Evolutionary conservation across 2,329 filamentous ascomycete genomes (phyloP).

Genomic region (Fusarium sp.): DNA sequence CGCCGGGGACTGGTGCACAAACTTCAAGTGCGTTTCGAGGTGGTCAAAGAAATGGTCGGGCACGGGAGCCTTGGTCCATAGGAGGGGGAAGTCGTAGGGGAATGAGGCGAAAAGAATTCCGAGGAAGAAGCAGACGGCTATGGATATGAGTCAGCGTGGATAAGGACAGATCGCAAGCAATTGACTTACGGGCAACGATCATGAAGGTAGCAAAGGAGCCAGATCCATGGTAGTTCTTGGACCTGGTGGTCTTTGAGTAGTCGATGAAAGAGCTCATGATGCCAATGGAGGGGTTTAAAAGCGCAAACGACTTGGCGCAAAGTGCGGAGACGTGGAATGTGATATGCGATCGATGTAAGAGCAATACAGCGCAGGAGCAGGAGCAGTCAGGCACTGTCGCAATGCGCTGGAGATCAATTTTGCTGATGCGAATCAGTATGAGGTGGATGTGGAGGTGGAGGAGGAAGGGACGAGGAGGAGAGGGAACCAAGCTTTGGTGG

Average conservation of each 20-base stretch:
- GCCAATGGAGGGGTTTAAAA: constrained; percentile 22
- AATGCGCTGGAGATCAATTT: constrained; percentile 16
- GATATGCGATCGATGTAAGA: background rate
- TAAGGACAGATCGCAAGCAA: constrained; percentile 14
- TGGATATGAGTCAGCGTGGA: constrained; percentile 6
- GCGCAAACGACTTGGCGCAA: constrained; percentile 27
- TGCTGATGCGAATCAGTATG: constrained; percentile 12
- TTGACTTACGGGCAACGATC: constrained; percentile 87
- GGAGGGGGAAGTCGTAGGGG: constrained; percentile 93
- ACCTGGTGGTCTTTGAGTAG: constrained; percentile 67
- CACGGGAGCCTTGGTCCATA: constrained; percentile 77
- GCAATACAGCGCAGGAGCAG: constrained; percentile 8
- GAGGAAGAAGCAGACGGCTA: constrained; percentile 95
- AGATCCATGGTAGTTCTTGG: constrained; percentile 67
- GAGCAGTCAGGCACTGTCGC: constrained; percentile 13
- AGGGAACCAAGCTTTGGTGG: constrained; percentile 14
- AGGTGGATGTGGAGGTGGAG: constrained; percentile 14
- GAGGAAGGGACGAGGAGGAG: constrained; percentile 21
- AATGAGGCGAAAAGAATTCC: constrained; percentile 97
- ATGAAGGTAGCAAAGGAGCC: constrained; percentile 94
- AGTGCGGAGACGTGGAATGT: constrained; percentile 6
- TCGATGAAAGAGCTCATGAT: constrained; percentile 57
- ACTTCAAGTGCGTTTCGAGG: constrained; percentile 88
- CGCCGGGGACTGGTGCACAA: constrained; percentile 90
- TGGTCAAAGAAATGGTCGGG: constrained; percentile 79